Evolutionary conservation across 2,329 filamentous ascomycete species (phyloP).

Genomic region (Aspergillus sp.): DNA sequence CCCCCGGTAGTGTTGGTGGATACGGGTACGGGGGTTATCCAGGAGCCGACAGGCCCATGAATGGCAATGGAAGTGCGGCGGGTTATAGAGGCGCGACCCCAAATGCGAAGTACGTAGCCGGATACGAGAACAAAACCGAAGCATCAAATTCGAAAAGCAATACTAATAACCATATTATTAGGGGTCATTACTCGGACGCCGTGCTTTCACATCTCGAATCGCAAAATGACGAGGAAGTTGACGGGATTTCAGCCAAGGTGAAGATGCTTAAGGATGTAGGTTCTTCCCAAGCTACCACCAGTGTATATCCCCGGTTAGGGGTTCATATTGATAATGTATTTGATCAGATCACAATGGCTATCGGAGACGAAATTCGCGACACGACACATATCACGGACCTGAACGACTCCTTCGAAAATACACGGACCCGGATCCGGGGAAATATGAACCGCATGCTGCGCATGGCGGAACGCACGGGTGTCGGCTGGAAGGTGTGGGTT

Average conservation of each 20-base stretch:
- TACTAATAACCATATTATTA: conserved; percentile 32
- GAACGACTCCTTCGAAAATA: conserved; percentile 91
- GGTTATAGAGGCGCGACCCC: conserved; percentile 65
- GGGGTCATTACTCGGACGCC: conserved; percentile 88
- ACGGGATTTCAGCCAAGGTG: conserved; percentile 89
- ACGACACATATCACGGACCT: conserved; percentile 87
- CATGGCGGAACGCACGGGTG: conserved; percentile 93
- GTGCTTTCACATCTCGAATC: conserved; percentile 92
- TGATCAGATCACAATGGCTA: conserved; percentile 77
- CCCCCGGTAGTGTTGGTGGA: conserved; percentile 52
- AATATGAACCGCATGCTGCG: conserved; percentile 97
- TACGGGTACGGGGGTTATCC: conserved; percentile 44
- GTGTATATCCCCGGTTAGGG: background rate
- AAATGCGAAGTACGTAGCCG: conserved; percentile 59
- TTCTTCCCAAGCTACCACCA: conserved; percentile 20
- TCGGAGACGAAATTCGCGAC: conserved; percentile 92
- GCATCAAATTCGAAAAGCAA: background rate
- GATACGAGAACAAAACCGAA: no score
- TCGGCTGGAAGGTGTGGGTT: conserved; percentile 94
- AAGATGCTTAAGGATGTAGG: conserved; percentile 83
- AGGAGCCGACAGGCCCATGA: conserved; percentile 23
- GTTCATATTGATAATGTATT: background rate
- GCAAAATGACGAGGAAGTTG: conserved; percentile 88
- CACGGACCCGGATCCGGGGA: conserved; percentile 73
- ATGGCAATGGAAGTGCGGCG: conserved; percentile 25